A percentile compares a stretch with the other conserved stretches of the same genome.
These are phyloP conservation scores for Ceratocystis alfenasii DNA, from an alignment of 2,329 filamentous ascomycete genomes.

Conservation along the genomic window DNA sequence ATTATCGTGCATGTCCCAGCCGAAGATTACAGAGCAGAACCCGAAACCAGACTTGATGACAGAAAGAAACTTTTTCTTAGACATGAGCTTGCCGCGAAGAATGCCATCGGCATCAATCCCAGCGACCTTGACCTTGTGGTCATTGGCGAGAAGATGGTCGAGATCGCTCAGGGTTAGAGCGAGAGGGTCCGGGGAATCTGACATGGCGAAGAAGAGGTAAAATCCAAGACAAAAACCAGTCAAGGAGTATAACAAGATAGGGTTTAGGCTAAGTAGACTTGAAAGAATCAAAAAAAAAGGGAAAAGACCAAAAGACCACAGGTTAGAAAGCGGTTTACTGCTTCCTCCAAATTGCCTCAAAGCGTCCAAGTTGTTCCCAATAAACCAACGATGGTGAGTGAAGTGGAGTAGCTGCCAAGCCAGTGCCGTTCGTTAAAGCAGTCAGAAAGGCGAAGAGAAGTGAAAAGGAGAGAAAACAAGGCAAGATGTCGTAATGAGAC, in stretches of 20 bases:
- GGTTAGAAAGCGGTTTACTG: background rate
- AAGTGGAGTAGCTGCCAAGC: slow-evolving; percentile 11
- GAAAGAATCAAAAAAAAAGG: background rate
- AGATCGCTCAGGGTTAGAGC: slow-evolving; percentile 56
- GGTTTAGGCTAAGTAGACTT: background rate
- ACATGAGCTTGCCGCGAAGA: slow-evolving; percentile 78
- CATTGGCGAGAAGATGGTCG: slow-evolving; percentile 53
- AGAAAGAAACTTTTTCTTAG: slow-evolving; percentile 84
- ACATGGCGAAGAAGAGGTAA: slow-evolving; percentile 25
- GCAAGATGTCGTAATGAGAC: background rate
- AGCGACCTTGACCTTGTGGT: slow-evolving; percentile 74
- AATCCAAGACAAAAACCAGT: background rate
- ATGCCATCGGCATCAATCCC: slow-evolving; percentile 80
- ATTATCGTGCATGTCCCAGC: slow-evolving; percentile 94
- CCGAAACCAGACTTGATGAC: slow-evolving; percentile 73
- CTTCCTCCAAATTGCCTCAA: slow-evolving; percentile 3
- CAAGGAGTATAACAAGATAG: background rate
- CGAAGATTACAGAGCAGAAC: slow-evolving; percentile 88
- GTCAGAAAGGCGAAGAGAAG: background rate
- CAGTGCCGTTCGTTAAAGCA: background rate
- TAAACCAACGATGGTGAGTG: background rate
- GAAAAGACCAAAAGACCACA: background rate
- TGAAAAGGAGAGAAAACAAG: background rate
- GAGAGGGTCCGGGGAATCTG: slow-evolving; percentile 28
- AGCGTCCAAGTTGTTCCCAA: background rate